Evolutionary conservation across 208 protist species (phyloP).

Genomic region (Acanthamoeba healyi): DNA sequence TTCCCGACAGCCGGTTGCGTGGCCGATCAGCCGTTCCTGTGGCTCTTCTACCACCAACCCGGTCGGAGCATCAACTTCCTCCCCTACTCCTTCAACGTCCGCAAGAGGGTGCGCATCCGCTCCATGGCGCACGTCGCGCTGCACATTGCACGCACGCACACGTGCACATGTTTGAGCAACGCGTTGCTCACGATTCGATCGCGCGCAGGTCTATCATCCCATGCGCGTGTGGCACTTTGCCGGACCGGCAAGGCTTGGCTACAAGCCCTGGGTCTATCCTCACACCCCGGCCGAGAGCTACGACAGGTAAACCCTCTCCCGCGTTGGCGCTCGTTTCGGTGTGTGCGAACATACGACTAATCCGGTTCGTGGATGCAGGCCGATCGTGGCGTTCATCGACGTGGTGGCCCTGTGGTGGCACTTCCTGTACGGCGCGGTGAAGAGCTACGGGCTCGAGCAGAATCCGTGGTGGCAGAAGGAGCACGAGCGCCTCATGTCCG

Average conservation of each 20-base stretch:
- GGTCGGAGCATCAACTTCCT: background rate
- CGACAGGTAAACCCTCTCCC: background rate
- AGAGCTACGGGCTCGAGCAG: background rate
- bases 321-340: too few relatives aligned
- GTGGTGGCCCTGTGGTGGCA: background rate
- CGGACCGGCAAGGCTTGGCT: background rate
- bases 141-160: background rate
- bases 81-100: constrained; percentile 53
- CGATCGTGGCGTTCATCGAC: background rate
- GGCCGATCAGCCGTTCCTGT: constrained; percentile 13
- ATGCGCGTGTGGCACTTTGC: constrained; percentile 58
- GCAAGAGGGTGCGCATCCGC: background rate
- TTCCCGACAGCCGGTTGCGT: constrained; percentile 42
- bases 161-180: background rate
- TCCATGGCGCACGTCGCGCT: background rate
- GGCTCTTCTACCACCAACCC: constrained; percentile 4
- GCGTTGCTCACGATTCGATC: background rate
- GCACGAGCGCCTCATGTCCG: background rate
- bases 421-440: background rate
- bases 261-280: constrained; percentile 36
- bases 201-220: background rate
- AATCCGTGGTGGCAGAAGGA: background rate
- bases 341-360: too few relatives aligned
- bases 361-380: too few relatives aligned
- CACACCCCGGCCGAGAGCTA: constrained; percentile 24